These are phyloP conservation scores for Davidsoniella australis DNA, from an alignment of 2,329 filamentous ascomycete genomes.

Conservation along the genomic window DNA sequence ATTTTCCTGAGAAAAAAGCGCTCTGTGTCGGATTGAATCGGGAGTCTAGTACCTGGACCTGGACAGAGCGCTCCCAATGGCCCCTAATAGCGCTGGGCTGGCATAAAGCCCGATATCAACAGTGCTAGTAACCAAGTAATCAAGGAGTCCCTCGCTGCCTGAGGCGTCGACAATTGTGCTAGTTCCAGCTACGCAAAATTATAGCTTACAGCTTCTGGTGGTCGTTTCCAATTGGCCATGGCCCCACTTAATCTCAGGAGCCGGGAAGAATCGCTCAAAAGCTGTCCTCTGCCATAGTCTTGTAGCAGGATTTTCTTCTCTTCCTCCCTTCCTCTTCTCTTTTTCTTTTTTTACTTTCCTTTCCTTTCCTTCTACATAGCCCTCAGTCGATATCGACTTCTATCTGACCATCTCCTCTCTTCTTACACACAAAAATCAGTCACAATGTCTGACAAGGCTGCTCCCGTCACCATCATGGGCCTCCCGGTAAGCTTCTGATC, in stretches of 20 bases:
- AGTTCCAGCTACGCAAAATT: background rate
- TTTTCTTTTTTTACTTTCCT: conserved; percentile 6
- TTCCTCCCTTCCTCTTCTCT: conserved; percentile 7
- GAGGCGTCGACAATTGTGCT: background rate
- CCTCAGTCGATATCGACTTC: conserved; percentile 11
- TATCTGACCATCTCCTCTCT: conserved; percentile 13
- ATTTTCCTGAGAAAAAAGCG: no score
- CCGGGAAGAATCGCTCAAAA: conserved; percentile 12
- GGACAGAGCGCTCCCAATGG: no score
- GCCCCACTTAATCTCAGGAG: conserved; percentile 10
- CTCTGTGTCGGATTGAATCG: no score
- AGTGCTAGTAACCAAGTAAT: background rate
- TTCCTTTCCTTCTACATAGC: conserved; percentile 7
- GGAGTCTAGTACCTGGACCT: no score
- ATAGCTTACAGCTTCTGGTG: background rate
- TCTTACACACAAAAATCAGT: conserved; percentile 7
- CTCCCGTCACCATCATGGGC: conserved; percentile 12
- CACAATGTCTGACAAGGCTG: conserved; percentile 13
- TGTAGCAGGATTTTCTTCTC: conserved; percentile 5
- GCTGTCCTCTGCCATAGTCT: conserved; percentile 6
- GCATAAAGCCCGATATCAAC: background rate
- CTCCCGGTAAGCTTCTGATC: conserved; percentile 11
- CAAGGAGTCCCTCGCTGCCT: conserved; percentile 2
- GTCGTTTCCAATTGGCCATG: conserved; percentile 8
- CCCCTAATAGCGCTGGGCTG: no score